Base-by-base conservation (phyloP, 345 rosid species). In the Salix koriyanagi region DNA sequence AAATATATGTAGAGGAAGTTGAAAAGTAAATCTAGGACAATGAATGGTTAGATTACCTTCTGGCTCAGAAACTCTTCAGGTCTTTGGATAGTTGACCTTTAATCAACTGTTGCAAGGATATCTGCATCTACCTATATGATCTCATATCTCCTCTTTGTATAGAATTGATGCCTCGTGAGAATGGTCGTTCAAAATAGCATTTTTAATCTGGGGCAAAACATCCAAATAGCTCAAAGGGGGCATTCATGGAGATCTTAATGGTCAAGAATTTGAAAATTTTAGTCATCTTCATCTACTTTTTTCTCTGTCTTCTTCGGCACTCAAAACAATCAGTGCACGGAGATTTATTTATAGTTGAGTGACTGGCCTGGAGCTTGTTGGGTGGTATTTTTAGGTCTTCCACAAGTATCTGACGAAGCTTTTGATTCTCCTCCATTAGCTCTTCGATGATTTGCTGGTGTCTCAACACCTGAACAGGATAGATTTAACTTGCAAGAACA, bases 301-400 rank as follows among this genome's bases (percentile, higher is more conserved):
- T 90, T 81, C 99, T 90, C 75, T 87, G 96, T 83, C 90, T 96
- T 85, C 99, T 90, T 79, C 96, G 89, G 84, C 97, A 93, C 71
- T 96, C 86, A 28, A 96, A 93, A 83, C 99, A 92, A 79, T 93
- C 89, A 8, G 77, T 69, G 79, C 97, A 92, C 14, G 91, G 84
- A 69, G 87, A 67, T 72, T 72, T 79, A 71, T 67, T 76, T 76
- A 76, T 84, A 62, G 75, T 75, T 21, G 92, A 79, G 74, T 83
- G 75, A 74, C 89, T 77, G 60, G 70, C 73, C 70, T 86, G 86
- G 28, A 96, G 85, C 84, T 90, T 93, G 82, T 89, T 79, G 0
- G 91, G 87, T 73, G 99, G 83, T 75, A 92, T 76, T 86, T 93
- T 93, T 76, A 92, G 89, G 81, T 93, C 99, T 71, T 92, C 91